A percentile compares a stretch with the other conserved stretches of the same genome.
Conservation (phyloP, 345 rosid genomes). For the Moricandia arvensis region DNA sequence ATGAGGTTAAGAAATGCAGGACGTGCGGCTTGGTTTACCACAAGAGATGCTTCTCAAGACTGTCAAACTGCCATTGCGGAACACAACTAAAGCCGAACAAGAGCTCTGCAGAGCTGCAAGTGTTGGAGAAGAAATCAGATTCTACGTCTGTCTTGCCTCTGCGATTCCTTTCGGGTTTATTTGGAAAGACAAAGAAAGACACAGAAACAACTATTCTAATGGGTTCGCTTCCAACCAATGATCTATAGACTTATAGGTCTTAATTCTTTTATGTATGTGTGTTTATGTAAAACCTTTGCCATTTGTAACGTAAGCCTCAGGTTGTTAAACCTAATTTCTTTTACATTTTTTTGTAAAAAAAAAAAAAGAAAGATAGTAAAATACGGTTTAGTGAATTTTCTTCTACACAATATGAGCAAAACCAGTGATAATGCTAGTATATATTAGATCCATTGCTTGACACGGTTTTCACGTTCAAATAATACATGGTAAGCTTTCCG, state of each 20-base stretch:
- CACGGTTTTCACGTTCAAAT: not conserved
- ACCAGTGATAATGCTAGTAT: not conserved
- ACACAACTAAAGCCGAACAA: conserved; percentile 38
- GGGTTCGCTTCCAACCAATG: conserved; percentile 75
- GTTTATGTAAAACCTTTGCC: conserved; percentile 5
- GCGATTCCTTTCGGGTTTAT: conserved; percentile 60
- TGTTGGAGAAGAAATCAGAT: conserved; percentile 48
- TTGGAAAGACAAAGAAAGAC: conserved; percentile 57
- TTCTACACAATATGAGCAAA: not conserved
- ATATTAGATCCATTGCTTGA: not conserved
- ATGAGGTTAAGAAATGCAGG: conserved; percentile 57
- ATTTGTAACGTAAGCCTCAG: conserved; percentile 13
- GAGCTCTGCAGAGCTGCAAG: conserved; percentile 36
- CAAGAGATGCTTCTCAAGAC: conserved; percentile 66
- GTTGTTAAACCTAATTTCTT: not conserved
- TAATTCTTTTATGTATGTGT: conserved; percentile 16
- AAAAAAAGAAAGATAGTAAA: not conserved
- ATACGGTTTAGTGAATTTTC: not conserved
- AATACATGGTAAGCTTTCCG: not conserved
- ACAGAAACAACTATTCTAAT: conserved; percentile 57
- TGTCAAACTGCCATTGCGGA: conserved; percentile 71
- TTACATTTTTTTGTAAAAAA: not conserved
- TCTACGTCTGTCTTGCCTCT: conserved; percentile 42
- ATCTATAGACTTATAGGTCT: conserved; percentile 37
- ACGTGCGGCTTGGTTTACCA: conserved; percentile 68